Evolutionary conservation across 208 protist species (phyloP).

Genomic region (Naegleria lovaniensis): DNA sequence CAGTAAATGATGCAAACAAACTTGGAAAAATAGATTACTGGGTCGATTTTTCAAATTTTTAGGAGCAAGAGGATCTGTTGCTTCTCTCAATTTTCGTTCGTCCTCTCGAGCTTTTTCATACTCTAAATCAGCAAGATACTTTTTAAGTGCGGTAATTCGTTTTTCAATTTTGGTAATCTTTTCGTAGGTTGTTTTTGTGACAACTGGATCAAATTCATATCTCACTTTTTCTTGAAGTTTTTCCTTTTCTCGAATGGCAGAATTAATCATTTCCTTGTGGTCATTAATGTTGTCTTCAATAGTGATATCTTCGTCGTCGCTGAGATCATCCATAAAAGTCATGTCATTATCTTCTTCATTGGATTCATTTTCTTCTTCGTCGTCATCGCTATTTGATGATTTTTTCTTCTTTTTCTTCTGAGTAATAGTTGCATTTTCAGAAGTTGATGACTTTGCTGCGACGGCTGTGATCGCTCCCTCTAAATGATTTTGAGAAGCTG

Average conservation of each 20-base stretch:
- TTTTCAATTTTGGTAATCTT: background rate
- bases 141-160: background rate
- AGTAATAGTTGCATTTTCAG: background rate
- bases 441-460: background rate
- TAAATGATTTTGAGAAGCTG: background rate
- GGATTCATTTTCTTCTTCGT: background rate
- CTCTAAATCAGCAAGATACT: background rate
- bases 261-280: background rate
- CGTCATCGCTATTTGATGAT: background rate
- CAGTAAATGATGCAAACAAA: background rate
- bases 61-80: background rate
- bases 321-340: background rate
- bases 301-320: background rate
- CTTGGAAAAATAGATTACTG: background rate
- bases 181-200: background rate
- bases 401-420: background rate
- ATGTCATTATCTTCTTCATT: background rate
- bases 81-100: background rate
- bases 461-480: background rate
- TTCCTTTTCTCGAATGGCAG: background rate
- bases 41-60: slow-evolving; percentile 13
- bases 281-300: background rate
- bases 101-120: background rate
- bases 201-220: background rate
- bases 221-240: background rate